Evolutionary conservation across 768 basidiomycete genomes (phyloP), one percentile per base, ranked within the genome.

Genomic region (Amanita phalloides): DNA sequence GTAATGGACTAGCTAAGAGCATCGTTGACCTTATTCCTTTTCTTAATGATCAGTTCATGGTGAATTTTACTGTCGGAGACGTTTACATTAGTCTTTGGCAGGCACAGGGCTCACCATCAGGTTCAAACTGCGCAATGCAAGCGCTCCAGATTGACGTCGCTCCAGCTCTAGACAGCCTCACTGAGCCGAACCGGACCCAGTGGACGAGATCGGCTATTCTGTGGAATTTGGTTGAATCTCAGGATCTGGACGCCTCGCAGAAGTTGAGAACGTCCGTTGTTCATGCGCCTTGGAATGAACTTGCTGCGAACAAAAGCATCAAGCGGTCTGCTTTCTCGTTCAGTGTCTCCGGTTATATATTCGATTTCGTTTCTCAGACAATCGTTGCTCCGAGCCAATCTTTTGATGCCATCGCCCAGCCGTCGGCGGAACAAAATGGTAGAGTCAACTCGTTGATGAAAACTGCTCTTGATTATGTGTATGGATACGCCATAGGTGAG

Each of bases 181-280:
- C 51, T 8, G 69, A 68, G 38, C 74, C 77, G 5, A 39, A 49
- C 28, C 48, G 35, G 11, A 78, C 77, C 6, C 57, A 61, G 21
- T 86, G 82, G 82, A 75, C 78, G 0, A 76, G 77, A 60, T 61
- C 75, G 4, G 77, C 80, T 14, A 56, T 86, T 32, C 66, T 86
- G 2, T 86, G 80, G 79, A 78, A 77, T 57, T 62, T 79, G 9
- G 66, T 78, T 4, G 67, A 74, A 58, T 76, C 77, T 1, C 73
- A 75, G 55, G 71, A 82, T 62, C 48, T 66, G 5, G 58, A 58
- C 23, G 60, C 70, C 4, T 64, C 72, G 17, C 47, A 57, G 37
- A 60, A 59, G 20, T 61, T 84, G 55, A 76, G 73, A 52, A 53
- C 66, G 4, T 82, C 77, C 56, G 70, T 81, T 28, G 56, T 61